Evolutionary conservation across 2,329 filamentous ascomycete species (phyloP), one percentile per base, ranked within the genome.

Genomic region (Xylariales sp.): DNA sequence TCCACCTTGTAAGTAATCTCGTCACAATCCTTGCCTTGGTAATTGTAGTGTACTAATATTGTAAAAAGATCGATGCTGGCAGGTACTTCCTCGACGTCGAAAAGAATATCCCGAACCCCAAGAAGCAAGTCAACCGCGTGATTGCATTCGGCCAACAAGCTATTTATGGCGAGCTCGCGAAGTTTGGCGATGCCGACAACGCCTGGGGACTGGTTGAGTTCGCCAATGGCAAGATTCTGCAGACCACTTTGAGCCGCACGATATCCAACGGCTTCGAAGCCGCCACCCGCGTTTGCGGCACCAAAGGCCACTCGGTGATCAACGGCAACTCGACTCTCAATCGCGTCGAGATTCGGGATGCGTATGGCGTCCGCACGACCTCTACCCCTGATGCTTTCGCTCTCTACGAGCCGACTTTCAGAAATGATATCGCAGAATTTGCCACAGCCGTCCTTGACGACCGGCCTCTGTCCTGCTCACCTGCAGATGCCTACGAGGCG

Each of bases 171-270:
- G 33, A 35, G 4, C 33, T 35, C 8, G 33, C 33, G 21, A 35
- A 35, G 21, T 35, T 35, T 8, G 33, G 33, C 33, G 33, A 35
- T 16, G 33, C 33, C 19, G 33, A 35, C 21, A 35, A 35, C 14
- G 33, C 33, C 33, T 35, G 33, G 33, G 33, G 33, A 8, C 33
- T 35, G 21, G 33, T 35, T 17, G 33, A 35, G 33, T 35, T 35
- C 14, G 19, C 33, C 21, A 35, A 35, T 12, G 33, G 21, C 14
- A 35, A 35, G 14, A 35, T 35, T 16, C 21, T 35, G 10, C 33
- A 35, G 14, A 21, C 21, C 5, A 35, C 33, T 11, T 16, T 35
- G 33, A 35, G 33, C 33, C 33, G 33, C 8, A 35, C 33, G 21
- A 35, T 35, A 14, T 25, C 33, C 33, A 35, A 35, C 20, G 33